Base-by-base conservation (phyloP, 768 basidiomycete genomes). In the Daedaleopsis nitida region DNA sequence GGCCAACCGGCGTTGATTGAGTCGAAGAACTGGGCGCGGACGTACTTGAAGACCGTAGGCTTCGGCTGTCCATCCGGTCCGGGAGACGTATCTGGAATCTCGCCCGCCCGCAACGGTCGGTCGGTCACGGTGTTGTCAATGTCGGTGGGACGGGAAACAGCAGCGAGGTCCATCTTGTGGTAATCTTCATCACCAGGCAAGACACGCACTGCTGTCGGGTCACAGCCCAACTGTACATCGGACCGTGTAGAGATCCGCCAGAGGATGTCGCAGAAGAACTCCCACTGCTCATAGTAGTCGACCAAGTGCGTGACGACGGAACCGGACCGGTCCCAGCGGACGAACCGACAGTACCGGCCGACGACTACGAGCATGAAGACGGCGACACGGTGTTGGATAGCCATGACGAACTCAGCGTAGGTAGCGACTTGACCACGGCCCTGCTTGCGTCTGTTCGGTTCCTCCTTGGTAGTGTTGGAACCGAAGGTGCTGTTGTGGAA, bases 281-380 rank as follows among this genome's bases (percentile, higher is more conserved):
- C 34, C 11, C 52, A 54, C 1, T 59, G 10, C 17, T 23, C 19
- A n/a, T 44, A 45, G 57, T 63, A 63, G 53, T 63, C 62, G 8
- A 63, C 17, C 8, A 34, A 23, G 1, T 23, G 24, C 8, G 57
- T 59, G 21, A 47, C 34, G 21, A 63, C 38, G 16, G 49, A 51
- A 3, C 58, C 58, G 2, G 62, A 59, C 12, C 57, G 39, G 49
- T 63, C 62, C 57, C 58, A 63, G 42, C 58, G 58, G 0, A 58
- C 9, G 24, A 59, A 38, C 1, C 54, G 58, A 48, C 45, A 58
- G 5, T 3, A 14, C 4, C 57, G 56, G 9, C 56, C 56, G 38
- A 54, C 24, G 23, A 62, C 39, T 0, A 62, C 19, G 21, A 58
- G 61, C 45, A 54, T 58, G 47, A 54, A 57, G 35, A 62, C 51